Percentiles rank a stretch among this genome's conserved stretches.
Conservation (phyloP, 805 yeast species). For the Lachancea dasiensis region DNA sequence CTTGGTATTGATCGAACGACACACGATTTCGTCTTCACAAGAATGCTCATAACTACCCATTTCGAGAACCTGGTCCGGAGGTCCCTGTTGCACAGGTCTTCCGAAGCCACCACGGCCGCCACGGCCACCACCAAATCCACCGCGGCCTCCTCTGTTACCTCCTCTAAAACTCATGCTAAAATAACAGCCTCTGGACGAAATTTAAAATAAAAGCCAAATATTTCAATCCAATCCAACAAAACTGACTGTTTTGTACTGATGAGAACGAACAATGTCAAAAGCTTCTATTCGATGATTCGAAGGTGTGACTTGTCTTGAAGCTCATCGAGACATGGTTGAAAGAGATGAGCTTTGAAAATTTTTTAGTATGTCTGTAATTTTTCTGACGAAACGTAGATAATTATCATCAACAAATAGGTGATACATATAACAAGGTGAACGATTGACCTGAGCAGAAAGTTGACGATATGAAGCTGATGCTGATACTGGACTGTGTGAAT, state of each 20-base stretch:
- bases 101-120: slow-evolving; percentile 38
- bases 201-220: slow-evolving; percentile 1
- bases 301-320: not conserved
- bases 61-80: slow-evolving; percentile 91
- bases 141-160: slow-evolving; percentile 37
- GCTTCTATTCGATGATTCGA: not conserved
- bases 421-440: too few relatives aligned
- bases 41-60: slow-evolving; percentile 91
- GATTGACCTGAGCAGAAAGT: too few relatives aligned
- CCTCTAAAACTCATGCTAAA: slow-evolving; percentile 38
- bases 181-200: not conserved
- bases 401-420: too few relatives aligned
- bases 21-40: slow-evolving; percentile 95
- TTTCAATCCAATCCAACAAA: not conserved
- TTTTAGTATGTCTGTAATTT: too few relatives aligned
- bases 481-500: too few relatives aligned
- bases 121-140: slow-evolving; percentile 37
- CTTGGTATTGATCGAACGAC: slow-evolving; percentile 90
- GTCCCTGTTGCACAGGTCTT: slow-evolving; percentile 79
- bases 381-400: too few relatives aligned
- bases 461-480: too few relatives aligned
- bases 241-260: not conserved
- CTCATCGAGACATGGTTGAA: slow-evolving; percentile 6
- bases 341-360: slow-evolving; percentile 11
- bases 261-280: not conserved